Evolutionary conservation across 352 stramenopile genomes (phyloP), one percentile per base, ranked within the genome.

Genomic region (Salisapilia sapeloensis): DNA sequence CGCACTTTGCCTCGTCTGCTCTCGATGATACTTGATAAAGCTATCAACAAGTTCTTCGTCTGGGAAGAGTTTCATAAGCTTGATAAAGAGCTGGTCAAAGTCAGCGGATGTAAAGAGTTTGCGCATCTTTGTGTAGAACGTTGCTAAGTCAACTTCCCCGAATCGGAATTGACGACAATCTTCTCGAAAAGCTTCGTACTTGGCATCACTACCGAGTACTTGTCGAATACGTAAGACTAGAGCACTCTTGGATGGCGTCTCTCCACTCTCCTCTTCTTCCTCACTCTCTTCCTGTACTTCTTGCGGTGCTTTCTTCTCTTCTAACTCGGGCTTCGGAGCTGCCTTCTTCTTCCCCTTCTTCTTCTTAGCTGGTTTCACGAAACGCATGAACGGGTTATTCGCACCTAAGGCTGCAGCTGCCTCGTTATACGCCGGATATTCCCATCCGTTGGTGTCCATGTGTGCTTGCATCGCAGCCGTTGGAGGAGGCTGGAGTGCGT

Each of bases 111-210:
- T 61, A 23, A 90, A 85, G 52, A 72, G 56, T 10, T 55, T 37
- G 18, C 54, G 55, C 41, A 85, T 67, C 36, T 79, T 78, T 32
- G 46, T 40, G 38, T 90, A 90, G 24, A 90, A 90, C 10, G 55
- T 50, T 4, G 69, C 52, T n/a, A 80, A 35, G 22, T 80, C 62
- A 13, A 44, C 42, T 18, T 83, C 58, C 0, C 48, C 56, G 12
- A 64, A 18, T 3, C 70, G 71, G 36, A 79, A 90, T 14, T 63
- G 49, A 37, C 70, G 77, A 46, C 75, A 90, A 17, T 62, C 52
- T 41, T 85, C 60, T 0, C 75, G 64, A 30, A 90, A 86, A 2
- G 82, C 60, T 27, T 86, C 70, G 39, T 86, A 90, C 47, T 85
- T 86, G 14, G 66, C 67, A 29, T 80, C 67, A 27, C 56, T 83